A percentile compares a stretch with the other conserved stretches of the same genome.
Conservation (phyloP, 2,329 filamentous ascomycete genomes). For the Aspergillus felis region DNA sequence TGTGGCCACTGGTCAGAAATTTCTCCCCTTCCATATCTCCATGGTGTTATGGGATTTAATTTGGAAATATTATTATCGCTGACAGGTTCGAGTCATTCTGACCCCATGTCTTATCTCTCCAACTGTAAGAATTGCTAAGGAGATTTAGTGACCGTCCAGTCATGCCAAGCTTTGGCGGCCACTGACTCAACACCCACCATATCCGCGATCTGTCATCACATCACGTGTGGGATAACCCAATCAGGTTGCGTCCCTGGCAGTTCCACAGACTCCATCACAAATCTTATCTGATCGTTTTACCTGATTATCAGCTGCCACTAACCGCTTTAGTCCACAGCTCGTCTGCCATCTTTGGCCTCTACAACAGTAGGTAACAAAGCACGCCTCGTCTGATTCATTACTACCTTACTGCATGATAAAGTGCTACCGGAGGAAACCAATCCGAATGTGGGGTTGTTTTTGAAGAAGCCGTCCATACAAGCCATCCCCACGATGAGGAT, state of each 20-base stretch:
- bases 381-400: neutral
- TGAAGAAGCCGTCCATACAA: no score
- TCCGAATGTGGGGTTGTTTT: neutral
- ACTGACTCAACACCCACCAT: neutral
- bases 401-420: neutral
- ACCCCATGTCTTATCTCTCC: no score
- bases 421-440: neutral
- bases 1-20: neutral
- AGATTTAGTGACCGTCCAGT: neutral
- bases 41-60: no score
- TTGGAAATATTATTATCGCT: neutral
- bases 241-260: neutral
- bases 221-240: neutral
- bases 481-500: no score
- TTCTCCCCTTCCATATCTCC: neutral
- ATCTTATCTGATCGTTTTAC: neutral
- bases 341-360: neutral
- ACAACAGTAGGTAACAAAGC: neutral
- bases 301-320: neutral
- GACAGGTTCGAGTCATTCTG: no score
- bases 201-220: neutral
- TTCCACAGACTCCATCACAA: neutral
- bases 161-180: neutral
- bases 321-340: neutral
- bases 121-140: neutral